Evolutionary conservation across 108 stramenopile genomes (phyloP).

Genomic region (Cyclotella atomus): DNA sequence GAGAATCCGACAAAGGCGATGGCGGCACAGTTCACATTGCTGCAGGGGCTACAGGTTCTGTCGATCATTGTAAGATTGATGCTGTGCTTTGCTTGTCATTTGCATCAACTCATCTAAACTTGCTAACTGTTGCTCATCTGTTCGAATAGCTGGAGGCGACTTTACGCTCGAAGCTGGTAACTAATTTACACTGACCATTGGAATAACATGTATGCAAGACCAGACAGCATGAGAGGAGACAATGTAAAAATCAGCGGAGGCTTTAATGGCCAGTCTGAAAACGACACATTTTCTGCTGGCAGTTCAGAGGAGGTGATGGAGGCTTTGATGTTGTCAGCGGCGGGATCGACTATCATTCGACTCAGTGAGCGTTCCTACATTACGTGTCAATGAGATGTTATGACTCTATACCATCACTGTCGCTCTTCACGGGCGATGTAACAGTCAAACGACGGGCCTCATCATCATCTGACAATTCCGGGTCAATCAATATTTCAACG

Average conservation of each 20-base stretch:
- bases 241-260: not conserved
- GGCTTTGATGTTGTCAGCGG: not conserved
- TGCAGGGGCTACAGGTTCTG: not conserved
- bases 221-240: slow-evolving; percentile 8
- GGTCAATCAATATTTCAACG: slow-evolving; percentile 13
- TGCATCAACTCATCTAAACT: no score
- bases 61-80: not conserved
- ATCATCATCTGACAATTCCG: not conserved
- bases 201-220: slow-evolving; percentile 1
- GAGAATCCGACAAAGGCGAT: slow-evolving; percentile 4
- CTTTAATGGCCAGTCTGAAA: not conserved
- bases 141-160: no score
- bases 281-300: not conserved
- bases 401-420: not conserved
- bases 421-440: slow-evolving; percentile 12
- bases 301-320: slow-evolving; percentile 1
- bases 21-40: not conserved
- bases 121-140: no score
- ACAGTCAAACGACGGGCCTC: not conserved
- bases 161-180: slow-evolving; percentile 10
- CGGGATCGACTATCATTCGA: not conserved
- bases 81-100: not conserved
- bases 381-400: not conserved
- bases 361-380: slow-evolving; percentile 1
- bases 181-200: not conserved